Evolutionary conservation across 371 early-diverging fungal genomes (phyloP).

Genomic region (Mycotypha africana): DNA sequence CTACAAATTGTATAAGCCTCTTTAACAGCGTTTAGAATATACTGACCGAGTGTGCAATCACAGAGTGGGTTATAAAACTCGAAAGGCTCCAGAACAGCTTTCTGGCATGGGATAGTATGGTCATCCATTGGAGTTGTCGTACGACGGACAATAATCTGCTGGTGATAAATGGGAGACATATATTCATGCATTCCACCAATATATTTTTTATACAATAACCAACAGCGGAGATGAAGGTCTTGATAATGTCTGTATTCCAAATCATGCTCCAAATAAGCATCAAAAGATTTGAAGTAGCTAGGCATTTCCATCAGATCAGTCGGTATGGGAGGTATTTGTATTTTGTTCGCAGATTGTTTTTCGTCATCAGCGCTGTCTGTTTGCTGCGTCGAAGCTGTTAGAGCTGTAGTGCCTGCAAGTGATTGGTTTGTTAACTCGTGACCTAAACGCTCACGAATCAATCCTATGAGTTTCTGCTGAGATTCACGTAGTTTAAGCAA

Average conservation of each 20-base stretch:
- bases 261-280: constrained; percentile 31
- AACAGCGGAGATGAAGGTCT: constrained; percentile 45
- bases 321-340: constrained; percentile 15
- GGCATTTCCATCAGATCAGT: constrained; percentile 17
- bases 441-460: constrained; percentile 18
- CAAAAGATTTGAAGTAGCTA: constrained; percentile 20
- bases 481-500: constrained; percentile 59
- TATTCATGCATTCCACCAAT: constrained; percentile 45
- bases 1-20: constrained; percentile 62
- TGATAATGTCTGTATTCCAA: constrained; percentile 44
- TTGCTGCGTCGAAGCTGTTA: neutral
- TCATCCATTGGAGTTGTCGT: constrained; percentile 21
- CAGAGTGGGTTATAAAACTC: constrained; percentile 72
- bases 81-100: constrained; percentile 68
- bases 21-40: constrained; percentile 76
- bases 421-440: constrained; percentile 4
- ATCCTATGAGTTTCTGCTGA: constrained; percentile 18
- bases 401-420: neutral
- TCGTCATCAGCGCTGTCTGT: neutral
- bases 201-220: constrained; percentile 44
- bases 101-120: constrained; percentile 61
- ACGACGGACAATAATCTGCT: constrained; percentile 55
- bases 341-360: neutral
- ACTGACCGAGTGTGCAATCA: constrained; percentile 86
- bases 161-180: constrained; percentile 65